Percentiles rank a stretch among this genome's conserved stretches.
These are phyloP conservation scores for Pleurotus tuber-regium DNA, from an alignment of 768 basidiomycete species.

Conservation along the genomic window DNA sequence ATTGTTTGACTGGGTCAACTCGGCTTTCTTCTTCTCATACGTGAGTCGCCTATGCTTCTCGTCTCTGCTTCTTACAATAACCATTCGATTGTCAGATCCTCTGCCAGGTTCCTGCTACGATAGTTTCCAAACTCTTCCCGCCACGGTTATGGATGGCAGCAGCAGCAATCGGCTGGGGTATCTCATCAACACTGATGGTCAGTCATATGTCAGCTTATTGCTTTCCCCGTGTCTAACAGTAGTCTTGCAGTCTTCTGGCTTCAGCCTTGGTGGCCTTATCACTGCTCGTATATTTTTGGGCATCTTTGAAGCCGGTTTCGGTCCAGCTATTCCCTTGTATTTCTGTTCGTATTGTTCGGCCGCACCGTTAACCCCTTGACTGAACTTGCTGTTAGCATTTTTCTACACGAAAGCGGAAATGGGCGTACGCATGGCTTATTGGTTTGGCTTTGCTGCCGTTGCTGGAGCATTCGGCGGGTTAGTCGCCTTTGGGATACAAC, in stretches of 20 bases:
- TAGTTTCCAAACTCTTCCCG: slow-evolving; percentile 64
- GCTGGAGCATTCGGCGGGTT: slow-evolving; percentile 87
- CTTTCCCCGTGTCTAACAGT: background rate
- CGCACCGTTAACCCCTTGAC: background rate
- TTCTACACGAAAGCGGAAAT: slow-evolving; percentile 78
- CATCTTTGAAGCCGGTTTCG: slow-evolving; percentile 76
- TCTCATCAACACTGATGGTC: slow-evolving; percentile 73
- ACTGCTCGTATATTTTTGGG: slow-evolving; percentile 63
- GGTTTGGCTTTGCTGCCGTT: slow-evolving; percentile 83
- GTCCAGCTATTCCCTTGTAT: slow-evolving; percentile 75
- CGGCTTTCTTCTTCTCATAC: slow-evolving; percentile 79
- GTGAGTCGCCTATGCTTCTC: slow-evolving; percentile 32
- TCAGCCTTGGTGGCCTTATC: slow-evolving; percentile 58
- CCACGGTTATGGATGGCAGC: slow-evolving; percentile 67
- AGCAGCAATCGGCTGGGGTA: slow-evolving; percentile 71
- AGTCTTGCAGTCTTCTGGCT: slow-evolving; percentile 53
- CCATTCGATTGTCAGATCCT: slow-evolving; percentile 55
- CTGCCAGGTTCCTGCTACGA: slow-evolving; percentile 63
- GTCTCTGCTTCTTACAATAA: too few relatives aligned
- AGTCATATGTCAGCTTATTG: slow-evolving; percentile 11
- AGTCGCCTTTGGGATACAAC: slow-evolving; percentile 77
- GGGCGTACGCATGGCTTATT: slow-evolving; percentile 73
- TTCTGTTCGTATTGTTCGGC: slow-evolving; percentile 49
- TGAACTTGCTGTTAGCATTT: slow-evolving; percentile 44
- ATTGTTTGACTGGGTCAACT: slow-evolving; percentile 77